These are phyloP conservation scores for Ziziphus jujuba DNA, from an alignment of 306 rosid genomes.

Conservation along the genomic window DNA sequence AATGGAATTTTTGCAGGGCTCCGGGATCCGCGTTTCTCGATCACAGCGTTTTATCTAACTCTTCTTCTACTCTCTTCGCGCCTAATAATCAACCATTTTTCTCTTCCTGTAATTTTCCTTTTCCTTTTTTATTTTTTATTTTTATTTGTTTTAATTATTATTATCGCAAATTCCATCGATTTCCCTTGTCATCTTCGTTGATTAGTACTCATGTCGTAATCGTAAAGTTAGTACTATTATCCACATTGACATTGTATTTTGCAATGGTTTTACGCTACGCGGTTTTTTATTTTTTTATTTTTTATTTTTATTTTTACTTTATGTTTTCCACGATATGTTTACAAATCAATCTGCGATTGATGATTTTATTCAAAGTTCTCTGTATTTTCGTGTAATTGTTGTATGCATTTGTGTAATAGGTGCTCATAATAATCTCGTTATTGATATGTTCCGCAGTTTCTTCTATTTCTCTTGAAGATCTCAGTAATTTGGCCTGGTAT, in stretches of 20 bases:
- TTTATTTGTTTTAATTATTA: neutral
- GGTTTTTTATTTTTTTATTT: conserved; percentile 6
- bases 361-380: conserved; percentile 1
- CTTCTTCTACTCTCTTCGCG: conserved; percentile 24
- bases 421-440: neutral
- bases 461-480: conserved; percentile 6
- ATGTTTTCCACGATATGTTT: conserved; percentile 1
- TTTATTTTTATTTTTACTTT: too few species aligned
- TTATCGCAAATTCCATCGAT: neutral
- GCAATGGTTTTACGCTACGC: neutral
- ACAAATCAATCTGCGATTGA: conserved; percentile 21
- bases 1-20: conserved; percentile 52
- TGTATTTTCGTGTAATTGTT: too few species aligned
- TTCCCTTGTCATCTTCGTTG: neutral
- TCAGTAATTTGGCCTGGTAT: conserved; percentile 13
- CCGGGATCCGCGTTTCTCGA: conserved; percentile 74
- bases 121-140: neutral
- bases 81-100: conserved; percentile 28
- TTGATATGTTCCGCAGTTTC: neutral
- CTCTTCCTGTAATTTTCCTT: conserved; percentile 35
- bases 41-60: conserved; percentile 30
- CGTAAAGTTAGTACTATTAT: neutral
- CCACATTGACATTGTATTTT: conserved; percentile 8
- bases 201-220: neutral
- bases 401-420: neutral